Percentiles rank a stretch among this genome's conserved stretches.
Evolutionary conservation across 768 basidiomycete species (phyloP).

Genomic region (Nevesoporus exiguus): DNA sequence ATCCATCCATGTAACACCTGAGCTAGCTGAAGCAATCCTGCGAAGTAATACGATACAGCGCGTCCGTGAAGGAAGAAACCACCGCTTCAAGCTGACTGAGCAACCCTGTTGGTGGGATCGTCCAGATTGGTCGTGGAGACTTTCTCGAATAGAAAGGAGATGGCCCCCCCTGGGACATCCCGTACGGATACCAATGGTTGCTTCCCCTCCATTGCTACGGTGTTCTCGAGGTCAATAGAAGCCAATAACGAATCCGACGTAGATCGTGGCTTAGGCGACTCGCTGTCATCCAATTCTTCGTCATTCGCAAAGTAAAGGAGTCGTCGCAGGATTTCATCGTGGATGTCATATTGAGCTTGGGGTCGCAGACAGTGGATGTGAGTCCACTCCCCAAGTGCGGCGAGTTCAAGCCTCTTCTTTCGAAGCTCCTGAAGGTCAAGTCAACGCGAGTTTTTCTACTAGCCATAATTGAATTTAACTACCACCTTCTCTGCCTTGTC

Average conservation of each 20-base stretch:
- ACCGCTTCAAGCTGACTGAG: neutral
- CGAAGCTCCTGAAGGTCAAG: slow-evolving; percentile 48
- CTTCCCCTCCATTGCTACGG: slow-evolving; percentile 36
- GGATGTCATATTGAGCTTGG: slow-evolving; percentile 45
- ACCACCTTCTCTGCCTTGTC: slow-evolving; percentile 55
- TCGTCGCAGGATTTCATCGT: slow-evolving; percentile 62
- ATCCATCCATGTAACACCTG: slow-evolving; percentile 5
- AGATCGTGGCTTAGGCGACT: slow-evolving; percentile 21
- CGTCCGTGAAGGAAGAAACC: neutral
- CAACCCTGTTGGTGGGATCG: neutral
- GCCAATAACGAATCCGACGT: slow-evolving; percentile 34
- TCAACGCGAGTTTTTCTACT: neutral
- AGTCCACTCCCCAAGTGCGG: slow-evolving; percentile 76
- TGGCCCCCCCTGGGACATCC: slow-evolving; percentile 56
- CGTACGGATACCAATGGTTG: slow-evolving; percentile 40
- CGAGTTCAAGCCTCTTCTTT: slow-evolving; percentile 66
- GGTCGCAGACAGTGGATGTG: slow-evolving; percentile 72
- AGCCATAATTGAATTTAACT: slow-evolving; percentile 15
- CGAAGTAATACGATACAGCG: neutral
- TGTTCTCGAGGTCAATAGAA: slow-evolving; percentile 48
- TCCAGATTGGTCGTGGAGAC: slow-evolving; percentile 30
- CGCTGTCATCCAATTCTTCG: slow-evolving; percentile 8
- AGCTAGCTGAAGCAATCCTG: neutral
- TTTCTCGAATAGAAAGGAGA: slow-evolving; percentile 77
- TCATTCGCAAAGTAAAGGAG: slow-evolving; percentile 33